Conservation (phyloP, 352 stramenopile genomes). For the Phytophthora multivora region DNA sequence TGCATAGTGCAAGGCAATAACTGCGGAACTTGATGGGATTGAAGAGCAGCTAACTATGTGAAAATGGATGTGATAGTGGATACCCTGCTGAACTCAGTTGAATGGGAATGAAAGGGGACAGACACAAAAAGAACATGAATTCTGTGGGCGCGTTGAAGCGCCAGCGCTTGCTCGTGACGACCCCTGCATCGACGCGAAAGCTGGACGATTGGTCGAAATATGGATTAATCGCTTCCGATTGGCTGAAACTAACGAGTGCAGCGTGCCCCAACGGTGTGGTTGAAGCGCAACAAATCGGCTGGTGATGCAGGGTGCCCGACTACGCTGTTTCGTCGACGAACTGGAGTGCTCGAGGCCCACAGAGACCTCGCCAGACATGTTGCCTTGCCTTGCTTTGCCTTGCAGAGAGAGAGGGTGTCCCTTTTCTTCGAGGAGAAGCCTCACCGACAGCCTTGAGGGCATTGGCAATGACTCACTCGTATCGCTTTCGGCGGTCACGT, state of each 20-base stretch:
- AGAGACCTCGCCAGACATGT: not conserved
- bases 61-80: not conserved
- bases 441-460: not conserved
- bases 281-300: not conserved
- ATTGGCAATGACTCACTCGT: not conserved
- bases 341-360: not conserved
- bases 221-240: not conserved
- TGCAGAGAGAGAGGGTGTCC: not conserved
- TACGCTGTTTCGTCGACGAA: conserved; percentile 20
- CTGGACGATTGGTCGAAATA: conserved; percentile 3
- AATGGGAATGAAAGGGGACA: not conserved
- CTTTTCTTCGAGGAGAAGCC: not conserved
- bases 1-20: not conserved
- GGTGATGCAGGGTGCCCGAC: not conserved
- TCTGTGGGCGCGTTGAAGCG: conserved; percentile 22
- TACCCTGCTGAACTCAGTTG: not conserved
- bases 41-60: not conserved
- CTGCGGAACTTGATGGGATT: conserved; percentile 2
- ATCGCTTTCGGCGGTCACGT: not conserved
- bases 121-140: conserved; percentile 6
- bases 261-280: not conserved
- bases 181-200: conserved; percentile 8
- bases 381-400: not conserved
- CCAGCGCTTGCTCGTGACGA: conserved; percentile 18
- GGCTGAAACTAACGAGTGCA: not conserved